Percentiles rank a stretch among this genome's conserved stretches.
These are phyloP conservation scores for Sporothrix phasma DNA, from an alignment of 2,329 filamentous ascomycete genomes.

Conservation along the genomic window DNA sequence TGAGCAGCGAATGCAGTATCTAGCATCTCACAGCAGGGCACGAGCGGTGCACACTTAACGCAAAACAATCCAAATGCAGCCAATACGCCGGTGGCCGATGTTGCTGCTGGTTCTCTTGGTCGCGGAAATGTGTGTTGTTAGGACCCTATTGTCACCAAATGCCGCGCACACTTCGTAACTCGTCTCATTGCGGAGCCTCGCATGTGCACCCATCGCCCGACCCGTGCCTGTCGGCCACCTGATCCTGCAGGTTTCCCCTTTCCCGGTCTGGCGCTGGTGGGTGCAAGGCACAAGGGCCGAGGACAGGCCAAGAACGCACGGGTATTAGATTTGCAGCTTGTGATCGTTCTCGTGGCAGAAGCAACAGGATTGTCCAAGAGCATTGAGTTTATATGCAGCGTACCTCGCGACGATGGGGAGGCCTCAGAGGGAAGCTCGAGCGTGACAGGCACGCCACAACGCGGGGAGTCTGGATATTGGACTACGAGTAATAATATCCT, in stretches of 20 bases:
- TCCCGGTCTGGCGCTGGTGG: not conserved
- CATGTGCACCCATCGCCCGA: not conserved
- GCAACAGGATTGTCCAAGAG: too few relatives aligned
- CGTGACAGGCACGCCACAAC: not conserved
- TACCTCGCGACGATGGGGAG: too few relatives aligned
- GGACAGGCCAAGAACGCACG: not conserved
- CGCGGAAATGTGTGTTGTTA: too few relatives aligned
- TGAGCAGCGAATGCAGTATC: not conserved
- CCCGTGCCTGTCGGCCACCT: slow-evolving; percentile 5
- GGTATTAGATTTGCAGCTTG: too few relatives aligned
- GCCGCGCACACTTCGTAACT: not conserved
- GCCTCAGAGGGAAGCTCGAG: too few relatives aligned
- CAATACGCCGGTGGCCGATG: not conserved
- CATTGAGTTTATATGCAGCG: too few relatives aligned
- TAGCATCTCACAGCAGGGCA: not conserved
- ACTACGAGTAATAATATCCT: not conserved
- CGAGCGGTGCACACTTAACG: not conserved
- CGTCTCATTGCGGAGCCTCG: not conserved
- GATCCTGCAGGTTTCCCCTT: not conserved
- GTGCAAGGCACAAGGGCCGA: slow-evolving; percentile 2
- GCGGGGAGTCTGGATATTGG: not conserved
- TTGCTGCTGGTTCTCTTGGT: not conserved
- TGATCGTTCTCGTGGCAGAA: not conserved
- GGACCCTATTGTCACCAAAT: too few relatives aligned
- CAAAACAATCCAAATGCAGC: not conserved